Conservation (phyloP, 805 yeast species). For the Huiozyma naganishii region DNA sequence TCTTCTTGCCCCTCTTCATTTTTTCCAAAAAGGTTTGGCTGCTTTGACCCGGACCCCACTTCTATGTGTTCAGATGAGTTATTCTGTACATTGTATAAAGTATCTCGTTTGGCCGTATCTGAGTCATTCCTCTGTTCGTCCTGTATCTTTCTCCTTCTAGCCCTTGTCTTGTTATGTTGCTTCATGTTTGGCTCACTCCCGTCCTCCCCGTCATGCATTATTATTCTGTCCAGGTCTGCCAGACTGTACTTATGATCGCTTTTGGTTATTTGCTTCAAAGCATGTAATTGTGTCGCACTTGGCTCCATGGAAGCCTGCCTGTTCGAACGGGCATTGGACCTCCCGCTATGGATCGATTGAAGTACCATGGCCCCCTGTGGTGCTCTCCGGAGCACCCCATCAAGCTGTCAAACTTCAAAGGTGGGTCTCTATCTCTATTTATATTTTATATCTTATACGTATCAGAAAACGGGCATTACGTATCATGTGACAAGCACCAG, state of each 20-base stretch:
- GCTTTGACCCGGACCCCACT: background rate
- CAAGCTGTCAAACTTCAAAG: background rate
- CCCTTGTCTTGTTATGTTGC: background rate
- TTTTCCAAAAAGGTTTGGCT: background rate
- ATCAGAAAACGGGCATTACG: no score
- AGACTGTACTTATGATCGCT: conserved; percentile 1
- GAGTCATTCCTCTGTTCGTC: background rate
- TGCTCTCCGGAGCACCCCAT: background rate
- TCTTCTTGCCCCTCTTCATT: conserved; percentile 26
- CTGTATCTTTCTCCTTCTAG: background rate
- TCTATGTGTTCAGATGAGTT: background rate
- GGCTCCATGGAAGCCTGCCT: no score
- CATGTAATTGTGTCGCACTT: background rate
- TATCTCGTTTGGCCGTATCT: background rate
- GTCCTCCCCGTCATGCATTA: background rate
- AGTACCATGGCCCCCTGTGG: background rate
- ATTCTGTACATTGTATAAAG: background rate
- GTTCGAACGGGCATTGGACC: no score
- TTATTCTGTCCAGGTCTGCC: conserved; percentile 1
- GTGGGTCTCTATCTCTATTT: no score
- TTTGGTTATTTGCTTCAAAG: background rate
- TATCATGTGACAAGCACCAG: conserved; percentile 1
- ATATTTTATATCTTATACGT: no score
- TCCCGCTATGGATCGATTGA: background rate
- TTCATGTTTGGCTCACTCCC: background rate